phyloP scores from a whole-genome alignment of 257 asterid genomes.

The Salvia splendens region DNA sequence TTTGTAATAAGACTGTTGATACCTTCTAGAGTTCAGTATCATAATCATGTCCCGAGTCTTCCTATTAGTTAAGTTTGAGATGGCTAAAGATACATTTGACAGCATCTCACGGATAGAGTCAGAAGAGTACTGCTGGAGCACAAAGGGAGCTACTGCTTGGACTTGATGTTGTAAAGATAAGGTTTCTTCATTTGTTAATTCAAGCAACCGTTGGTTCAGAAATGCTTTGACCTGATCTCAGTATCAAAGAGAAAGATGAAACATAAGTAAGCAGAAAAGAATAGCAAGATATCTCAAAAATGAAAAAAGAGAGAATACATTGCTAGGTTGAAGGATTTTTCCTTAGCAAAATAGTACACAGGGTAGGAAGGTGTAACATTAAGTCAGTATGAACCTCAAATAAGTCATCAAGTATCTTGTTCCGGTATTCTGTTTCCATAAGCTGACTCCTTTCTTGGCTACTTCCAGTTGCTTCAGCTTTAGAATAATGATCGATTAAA shows the following conservation, averaged over 20 bases:
- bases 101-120: slow-evolving; percentile 69
- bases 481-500: slow-evolving; percentile 30
- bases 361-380: slow-evolving; percentile 1
- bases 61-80: slow-evolving; percentile 79
- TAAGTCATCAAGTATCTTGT: slow-evolving; percentile 92
- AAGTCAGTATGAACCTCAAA: slow-evolving; percentile 64
- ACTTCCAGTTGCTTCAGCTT: slow-evolving; percentile 41
- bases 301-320: background rate
- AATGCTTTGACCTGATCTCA: slow-evolving; percentile 78
- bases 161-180: slow-evolving; percentile 92
- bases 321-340: background rate
- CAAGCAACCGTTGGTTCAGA: slow-evolving; percentile 78
- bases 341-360: slow-evolving; percentile 5
- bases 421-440: slow-evolving; percentile 90
- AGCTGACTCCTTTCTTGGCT: slow-evolving; percentile 71
- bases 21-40: slow-evolving; percentile 98
- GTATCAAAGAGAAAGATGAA: slow-evolving; percentile 35
- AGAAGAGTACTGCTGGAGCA: slow-evolving; percentile 81
- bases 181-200: slow-evolving; percentile 79
- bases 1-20: slow-evolving; percentile 15
- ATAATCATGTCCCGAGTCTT: slow-evolving; percentile 86
- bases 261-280: slow-evolving; percentile 19
- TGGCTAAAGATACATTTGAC: slow-evolving; percentile 64
- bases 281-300: background rate
- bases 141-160: slow-evolving; percentile 88